These are phyloP conservation scores for Sclerospora graminicola DNA, from an alignment of 352 stramenopile genomes.

Conservation along the genomic window DNA sequence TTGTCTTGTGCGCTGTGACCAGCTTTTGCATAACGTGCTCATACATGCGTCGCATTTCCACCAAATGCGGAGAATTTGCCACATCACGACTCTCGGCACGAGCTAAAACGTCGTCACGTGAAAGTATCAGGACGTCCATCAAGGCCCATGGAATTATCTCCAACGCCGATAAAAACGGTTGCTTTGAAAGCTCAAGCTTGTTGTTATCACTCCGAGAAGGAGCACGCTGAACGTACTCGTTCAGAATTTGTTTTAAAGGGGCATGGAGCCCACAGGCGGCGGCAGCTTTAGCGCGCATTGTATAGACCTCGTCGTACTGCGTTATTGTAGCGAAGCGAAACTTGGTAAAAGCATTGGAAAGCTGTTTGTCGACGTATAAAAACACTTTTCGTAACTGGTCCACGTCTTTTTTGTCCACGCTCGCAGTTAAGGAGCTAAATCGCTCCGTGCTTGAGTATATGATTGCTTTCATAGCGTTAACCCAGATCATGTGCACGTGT, in stretches of 20 bases:
- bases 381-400: conserved; percentile 48
- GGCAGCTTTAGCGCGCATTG: conserved; percentile 48
- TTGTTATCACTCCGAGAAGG: conserved; percentile 9
- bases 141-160: conserved; percentile 50
- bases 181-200: conserved; percentile 19
- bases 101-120: conserved; percentile 26
- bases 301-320: conserved; percentile 48
- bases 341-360: conserved; percentile 42
- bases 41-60: conserved; percentile 36
- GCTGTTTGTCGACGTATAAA: conserved; percentile 44
- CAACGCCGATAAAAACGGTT: conserved; percentile 31
- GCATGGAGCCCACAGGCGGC: conserved; percentile 37
- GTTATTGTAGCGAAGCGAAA: conserved; percentile 27
- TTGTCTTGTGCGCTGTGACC: conserved; percentile 9
- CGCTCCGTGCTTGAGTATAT: conserved; percentile 49
- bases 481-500: conserved; percentile 38
- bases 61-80: conserved; percentile 28
- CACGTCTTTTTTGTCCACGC: conserved; percentile 26
- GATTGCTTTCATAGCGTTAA: conserved; percentile 50
- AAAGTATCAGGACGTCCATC: conserved; percentile 41
- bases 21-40: conserved; percentile 24
- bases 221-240: conserved; percentile 42
- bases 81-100: conserved; percentile 32
- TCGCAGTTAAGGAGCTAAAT: conserved; percentile 35
- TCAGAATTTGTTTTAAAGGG: conserved; percentile 37